Evolutionary conservation across 305 asterid genomes (phyloP), one percentile per base, ranked within the genome.

Genomic region (Fraxinus sp.): DNA sequence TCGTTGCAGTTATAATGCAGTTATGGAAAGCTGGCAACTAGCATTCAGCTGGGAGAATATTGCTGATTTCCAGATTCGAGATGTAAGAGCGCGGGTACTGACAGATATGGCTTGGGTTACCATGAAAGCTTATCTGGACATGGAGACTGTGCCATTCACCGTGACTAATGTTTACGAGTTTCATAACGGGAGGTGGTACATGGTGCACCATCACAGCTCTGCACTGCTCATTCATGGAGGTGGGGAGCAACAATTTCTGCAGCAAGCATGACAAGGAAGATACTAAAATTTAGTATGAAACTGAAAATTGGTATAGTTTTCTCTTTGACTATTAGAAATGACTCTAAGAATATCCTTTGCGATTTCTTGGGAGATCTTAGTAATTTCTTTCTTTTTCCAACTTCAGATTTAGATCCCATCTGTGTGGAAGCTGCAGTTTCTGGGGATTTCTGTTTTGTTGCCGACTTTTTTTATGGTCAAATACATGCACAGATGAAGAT

Each of bases 191-290:
- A 90, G 97, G 84, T 97, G 99, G 99, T 89, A 81, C 90, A 89
- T 97, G 95, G 98, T 97, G 85, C 99, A 97, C 91, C 98, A 97
- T 87, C 99, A 97, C 88, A 90, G 91, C 86, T 92, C 99, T 22
- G 82, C 91, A 70, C 59, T 90, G 91, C 88, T 90, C 80, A 80
- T 85, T 66, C 88, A 89, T 81, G 95, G 91, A 77, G 97, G 91
- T 35, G 92, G 81, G 5, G 92, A 75, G 24, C 93, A 86, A 52
- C 92, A 86, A 78, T 84, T 86, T 90, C 20, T 87, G 90, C 92
- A 84, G 79, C 75, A 68, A 28, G 75, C 75, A 68, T 68, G 75
- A 68, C 75, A 28, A 28, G 75, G 20, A 68, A 28, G 75, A 68
- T 68, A 10, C 20, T 68, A 68, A 68, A 28, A 28, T 10, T 13